phyloP scores from a whole-genome alignment of 2,329 filamentous ascomycete species.

The Alternaria conjuncta region DNA sequence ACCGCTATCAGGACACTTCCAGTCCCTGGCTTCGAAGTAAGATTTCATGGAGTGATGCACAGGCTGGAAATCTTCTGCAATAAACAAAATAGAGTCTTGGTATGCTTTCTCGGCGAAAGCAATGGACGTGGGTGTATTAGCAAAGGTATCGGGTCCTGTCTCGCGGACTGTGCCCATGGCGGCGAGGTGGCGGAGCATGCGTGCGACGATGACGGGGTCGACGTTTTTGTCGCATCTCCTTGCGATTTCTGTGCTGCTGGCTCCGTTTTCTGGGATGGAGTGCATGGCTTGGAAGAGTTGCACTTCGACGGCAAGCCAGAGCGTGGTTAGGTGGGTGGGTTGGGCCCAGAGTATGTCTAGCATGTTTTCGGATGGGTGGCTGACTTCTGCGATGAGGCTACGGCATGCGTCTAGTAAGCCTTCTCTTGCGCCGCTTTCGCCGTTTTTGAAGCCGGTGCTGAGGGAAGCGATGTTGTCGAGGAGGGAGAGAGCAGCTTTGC shows the following conservation, averaged over 20 bases:
- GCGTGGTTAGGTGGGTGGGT: constrained; percentile 24
- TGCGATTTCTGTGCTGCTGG: constrained; percentile 25
- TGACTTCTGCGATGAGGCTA: constrained; percentile 32
- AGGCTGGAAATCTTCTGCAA: constrained; percentile 28
- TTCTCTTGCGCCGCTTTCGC: constrained; percentile 22
- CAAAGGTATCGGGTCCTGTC: constrained; percentile 23
- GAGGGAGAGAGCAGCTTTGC: constrained; percentile 21
- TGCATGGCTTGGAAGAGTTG: constrained; percentile 32
- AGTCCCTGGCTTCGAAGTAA: constrained; percentile 24
- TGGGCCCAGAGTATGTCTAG: constrained; percentile 31
- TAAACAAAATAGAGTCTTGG: constrained; percentile 30
- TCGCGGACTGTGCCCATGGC: constrained; percentile 31
- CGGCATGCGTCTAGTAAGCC: constrained; percentile 25
- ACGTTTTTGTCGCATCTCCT: constrained; percentile 16
- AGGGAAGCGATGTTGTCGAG: constrained; percentile 26
- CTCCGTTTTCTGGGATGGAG: constrained; percentile 12
- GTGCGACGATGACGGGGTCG: constrained; percentile 28
- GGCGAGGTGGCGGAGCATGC: constrained; percentile 38
- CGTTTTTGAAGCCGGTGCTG: constrained; percentile 24
- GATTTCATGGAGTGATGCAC: constrained; percentile 23
- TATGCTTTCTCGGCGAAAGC: constrained; percentile 26
- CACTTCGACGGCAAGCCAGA: constrained; percentile 30
- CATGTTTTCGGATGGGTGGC: constrained; percentile 31
- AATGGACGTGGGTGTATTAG: constrained; percentile 21
- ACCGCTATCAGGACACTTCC: constrained; percentile 21